Base-by-base conservation (phyloP, 371 early-diverging fungal genomes). In the Dichotomocladium elegans region DNA sequence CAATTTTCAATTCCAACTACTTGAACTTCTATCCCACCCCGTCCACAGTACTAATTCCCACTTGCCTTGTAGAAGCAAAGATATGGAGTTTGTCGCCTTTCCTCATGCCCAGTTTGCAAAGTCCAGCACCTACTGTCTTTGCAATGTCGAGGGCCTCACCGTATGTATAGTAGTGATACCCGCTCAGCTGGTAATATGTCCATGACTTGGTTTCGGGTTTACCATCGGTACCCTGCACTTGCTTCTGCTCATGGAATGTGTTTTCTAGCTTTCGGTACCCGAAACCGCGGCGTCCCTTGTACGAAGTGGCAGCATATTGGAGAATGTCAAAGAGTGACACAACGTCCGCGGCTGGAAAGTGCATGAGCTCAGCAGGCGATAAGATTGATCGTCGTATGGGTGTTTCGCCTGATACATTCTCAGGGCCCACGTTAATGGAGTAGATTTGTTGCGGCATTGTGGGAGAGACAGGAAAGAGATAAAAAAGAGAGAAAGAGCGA, bases 61-160 rank as follows among this genome's bases (percentile, higher is more conserved):
- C n/a, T 60, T 74, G 88, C 89, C 85, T 85, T 43, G 93, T 93
- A 11, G 83, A 65, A 33, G 88, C 89, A 41, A 83, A 92, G 42
- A 92, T 69, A 42, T 85, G 81, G 5, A 90, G 26, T 63, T 78
- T 86, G 60, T 84, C 83, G 17, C 73, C 76, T 35, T 67, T 64
- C 45, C 68, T 57, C 46, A 88, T 50, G 22, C 93, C 92, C 28
- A 90, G 67, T 44, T 83, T 60, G 35, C 62, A 57, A 19, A 91
- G 70, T 41, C 90, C 94, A 42, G 80, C 63, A 17, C 91, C 91
- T 43, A 88, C 64, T 15, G 59, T 47, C 24, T 57, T 57, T 19
- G 79, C 58, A 27, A 66, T 61, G 21, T 77, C 60, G 21, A 53
- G 58, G 33, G 81, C 83, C 35, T 92, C 85, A n/a, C 65, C 55